Conservation (phyloP, 148 eudicot genomes). For the Diospyros lotus region DNA sequence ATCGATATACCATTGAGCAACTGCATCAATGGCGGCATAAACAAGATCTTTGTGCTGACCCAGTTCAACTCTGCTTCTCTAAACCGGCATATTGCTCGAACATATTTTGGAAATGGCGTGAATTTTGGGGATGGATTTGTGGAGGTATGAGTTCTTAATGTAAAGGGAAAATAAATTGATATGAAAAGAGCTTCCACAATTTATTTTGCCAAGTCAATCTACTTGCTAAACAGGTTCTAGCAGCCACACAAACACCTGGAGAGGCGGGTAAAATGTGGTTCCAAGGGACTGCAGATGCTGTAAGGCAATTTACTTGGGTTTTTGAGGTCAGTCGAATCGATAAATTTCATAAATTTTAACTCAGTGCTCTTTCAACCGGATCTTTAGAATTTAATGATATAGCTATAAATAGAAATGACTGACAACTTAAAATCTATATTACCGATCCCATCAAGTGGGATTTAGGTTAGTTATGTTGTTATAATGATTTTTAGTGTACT, state of each 20-base stretch:
- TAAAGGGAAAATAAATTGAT: background rate
- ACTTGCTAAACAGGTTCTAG: constrained; percentile 54
- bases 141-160: constrained; percentile 38
- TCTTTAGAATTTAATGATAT: background rate
- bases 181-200: too few relatives aligned
- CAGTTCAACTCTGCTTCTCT: constrained; percentile 91
- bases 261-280: constrained; percentile 87
- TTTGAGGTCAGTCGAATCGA: constrained; percentile 51
- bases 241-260: constrained; percentile 86
- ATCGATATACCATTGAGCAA: constrained; percentile 96
- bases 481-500: background rate
- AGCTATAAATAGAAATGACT: too few relatives aligned
- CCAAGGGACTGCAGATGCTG: constrained; percentile 98
- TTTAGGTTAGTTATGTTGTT: too few relatives aligned
- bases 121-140: constrained; percentile 92
- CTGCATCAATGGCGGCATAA: constrained; percentile 85
- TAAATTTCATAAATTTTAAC: background rate
- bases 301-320: constrained; percentile 76
- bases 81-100: constrained; percentile 81
- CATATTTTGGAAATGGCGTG: constrained; percentile 77
- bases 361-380: background rate
- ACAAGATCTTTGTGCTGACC: constrained; percentile 73
- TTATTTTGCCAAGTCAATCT: background rate
- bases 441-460: too few relatives aligned
- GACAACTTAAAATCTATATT: too few relatives aligned